Base-by-base conservation (phyloP, 1,284 basidiomycete species). In the Ganoderma lucidum region DNA sequence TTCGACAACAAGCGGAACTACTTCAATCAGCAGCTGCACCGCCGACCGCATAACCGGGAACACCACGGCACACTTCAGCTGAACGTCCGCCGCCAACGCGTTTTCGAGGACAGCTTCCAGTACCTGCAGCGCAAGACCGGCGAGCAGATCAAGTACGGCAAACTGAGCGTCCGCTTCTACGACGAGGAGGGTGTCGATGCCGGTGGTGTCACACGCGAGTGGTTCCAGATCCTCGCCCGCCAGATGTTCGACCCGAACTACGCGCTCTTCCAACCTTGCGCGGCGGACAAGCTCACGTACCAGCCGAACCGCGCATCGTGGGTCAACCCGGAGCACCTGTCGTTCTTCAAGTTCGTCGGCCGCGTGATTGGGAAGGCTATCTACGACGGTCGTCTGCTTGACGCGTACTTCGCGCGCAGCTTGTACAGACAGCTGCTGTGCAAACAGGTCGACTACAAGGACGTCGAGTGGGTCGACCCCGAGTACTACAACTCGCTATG, bases 181-280 rank as follows among this genome's bases (percentile, higher is more conserved):
- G 93, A 96, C 72, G 98, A 99, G 78, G 98, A 99, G 77, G 98
- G 98, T 73, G 95, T 99, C 61, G 98, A 99, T 80, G 98, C 98
- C 0, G 98, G 98, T 35, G 98, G 98, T 77, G 96, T 99, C 55
- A 98, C 98, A 2, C 89, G 97, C 73, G 97, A 99, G 83, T 99
- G 97, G 97, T 98, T 97, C 90, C 95, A 96, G 76, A 97, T 98
- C 66, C 89, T 99, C 28, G 97, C 97, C 1, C 89, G 96, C 66
- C 97, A 98, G 80, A 99, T 99, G 94, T 99, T 99, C 83, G 96
- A 99, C 80, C 97, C 98, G n/a, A 96, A 98, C 82, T 98, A 99
- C 77, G 96, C 96, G 6, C 87, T 99, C 28, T 99, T 99, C 88
- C 96, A 98, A 79, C 97, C 97, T 12, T 98, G 96, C 78, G 96